Percentiles rank a stretch among this genome's conserved stretches.
Evolutionary conservation across 495 filamentous ascomycete species (phyloP).

Genomic region (Daldinia loculata): DNA sequence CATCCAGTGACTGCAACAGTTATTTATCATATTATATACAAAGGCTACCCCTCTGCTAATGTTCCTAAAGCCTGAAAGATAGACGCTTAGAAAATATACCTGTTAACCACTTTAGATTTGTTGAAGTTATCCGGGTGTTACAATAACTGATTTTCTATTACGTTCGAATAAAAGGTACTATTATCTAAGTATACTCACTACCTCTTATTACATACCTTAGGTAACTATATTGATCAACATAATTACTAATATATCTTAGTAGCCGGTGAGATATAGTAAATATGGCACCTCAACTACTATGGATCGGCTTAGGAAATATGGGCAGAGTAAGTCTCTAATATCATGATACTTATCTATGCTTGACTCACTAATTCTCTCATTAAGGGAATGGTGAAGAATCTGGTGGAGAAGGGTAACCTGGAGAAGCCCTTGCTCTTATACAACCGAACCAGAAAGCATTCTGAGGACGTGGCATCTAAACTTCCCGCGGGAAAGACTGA

Average conservation of each 20-base stretch:
- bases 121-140: neutral
- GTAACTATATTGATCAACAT: too few species aligned
- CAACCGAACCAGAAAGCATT: slow-evolving; percentile 76
- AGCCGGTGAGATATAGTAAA: slow-evolving; percentile 12
- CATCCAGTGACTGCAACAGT: neutral
- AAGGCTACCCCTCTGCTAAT: neutral
- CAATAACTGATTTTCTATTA: neutral
- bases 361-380: slow-evolving; percentile 27
- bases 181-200: neutral
- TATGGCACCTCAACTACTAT: slow-evolving; percentile 74
- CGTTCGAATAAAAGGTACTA: neutral
- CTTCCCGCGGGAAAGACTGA: slow-evolving; percentile 66
- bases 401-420: slow-evolving; percentile 78
- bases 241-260: neutral
- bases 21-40: neutral
- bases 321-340: slow-evolving; percentile 69
- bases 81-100: neutral
- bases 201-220: too few species aligned
- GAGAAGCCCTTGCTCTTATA: slow-evolving; percentile 74
- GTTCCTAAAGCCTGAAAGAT: neutral
- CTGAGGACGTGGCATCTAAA: slow-evolving; percentile 62
- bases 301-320: slow-evolving; percentile 93
- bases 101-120: neutral
- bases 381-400: slow-evolving; percentile 87
- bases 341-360: neutral